A percentile compares a stretch with the other conserved stretches of the same genome.
Evolutionary conservation across 345 rosid species (phyloP).

Genomic region (Aethionema arabicum): DNA sequence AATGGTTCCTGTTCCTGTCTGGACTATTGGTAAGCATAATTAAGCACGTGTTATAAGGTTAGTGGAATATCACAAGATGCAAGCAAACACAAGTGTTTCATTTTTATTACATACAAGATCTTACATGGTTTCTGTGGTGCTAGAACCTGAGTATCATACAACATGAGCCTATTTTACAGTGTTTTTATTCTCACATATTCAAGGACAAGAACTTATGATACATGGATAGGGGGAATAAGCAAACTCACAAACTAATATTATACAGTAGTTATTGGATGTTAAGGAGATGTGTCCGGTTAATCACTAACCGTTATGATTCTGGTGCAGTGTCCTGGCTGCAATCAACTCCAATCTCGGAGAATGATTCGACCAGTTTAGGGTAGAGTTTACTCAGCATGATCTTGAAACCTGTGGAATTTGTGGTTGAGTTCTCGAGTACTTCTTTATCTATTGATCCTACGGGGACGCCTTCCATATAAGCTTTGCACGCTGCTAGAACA

Average conservation of each 20-base stretch:
- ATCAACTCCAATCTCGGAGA: conserved; percentile 66
- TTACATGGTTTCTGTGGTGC: conserved; percentile 27
- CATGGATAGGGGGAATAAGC: conserved; percentile 27
- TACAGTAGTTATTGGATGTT: conserved; percentile 31
- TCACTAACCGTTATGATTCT: conserved; percentile 25
- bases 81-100: conserved; percentile 18
- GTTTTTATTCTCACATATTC: conserved; percentile 34
- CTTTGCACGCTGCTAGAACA: conserved; percentile 66
- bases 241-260: conserved; percentile 25
- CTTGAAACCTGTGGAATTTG: conserved; percentile 84
- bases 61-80: too few relatives aligned
- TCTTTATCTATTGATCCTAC: conserved; percentile 49
- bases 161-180: conserved; percentile 32
- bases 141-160: conserved; percentile 22
- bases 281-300: conserved; percentile 21
- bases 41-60: too few relatives aligned
- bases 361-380: conserved; percentile 71
- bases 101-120: conserved; percentile 28
- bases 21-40: conserved; percentile 66
- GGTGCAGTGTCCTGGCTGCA: conserved; percentile 46
- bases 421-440: conserved; percentile 40
- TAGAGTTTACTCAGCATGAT: conserved; percentile 87
- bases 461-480: conserved; percentile 70
- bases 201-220: conserved; percentile 26
- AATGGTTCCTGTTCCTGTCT: conserved; percentile 70